phyloP scores from a whole-genome alignment of 2,329 filamentous ascomycete genomes.

The Lasiodiplodia sp. region DNA sequence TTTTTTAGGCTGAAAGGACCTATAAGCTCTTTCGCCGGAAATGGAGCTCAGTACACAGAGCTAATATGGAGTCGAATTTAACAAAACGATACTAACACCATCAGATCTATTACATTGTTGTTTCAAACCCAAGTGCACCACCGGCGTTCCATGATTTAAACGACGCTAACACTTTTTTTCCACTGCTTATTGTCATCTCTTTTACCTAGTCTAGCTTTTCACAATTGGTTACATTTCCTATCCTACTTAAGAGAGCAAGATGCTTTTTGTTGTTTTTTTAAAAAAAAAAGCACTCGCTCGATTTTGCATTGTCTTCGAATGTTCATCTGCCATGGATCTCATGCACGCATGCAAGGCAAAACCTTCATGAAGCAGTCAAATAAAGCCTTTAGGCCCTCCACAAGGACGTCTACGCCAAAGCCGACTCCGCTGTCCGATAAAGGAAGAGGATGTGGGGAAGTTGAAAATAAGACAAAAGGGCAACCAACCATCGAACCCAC shows the following conservation, averaged over 20 bases:
- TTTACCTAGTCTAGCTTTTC: not conserved
- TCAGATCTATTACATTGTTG: not conserved
- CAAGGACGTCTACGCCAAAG: constrained; percentile 5
- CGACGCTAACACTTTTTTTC: not conserved
- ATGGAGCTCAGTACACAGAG: no score
- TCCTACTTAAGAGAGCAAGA: not conserved
- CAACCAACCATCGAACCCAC: constrained; percentile 3
- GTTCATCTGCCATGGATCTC: not conserved
- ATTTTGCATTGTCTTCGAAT: not conserved
- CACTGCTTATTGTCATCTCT: not conserved
- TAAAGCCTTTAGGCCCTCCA: not conserved
- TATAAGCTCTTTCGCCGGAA: no score
- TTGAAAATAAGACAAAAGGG: not conserved
- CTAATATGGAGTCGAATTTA: no score
- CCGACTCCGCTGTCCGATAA: not conserved
- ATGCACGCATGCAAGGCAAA: not conserved
- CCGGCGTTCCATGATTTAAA: no score
- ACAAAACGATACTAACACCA: no score
- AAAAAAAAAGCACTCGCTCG: not conserved
- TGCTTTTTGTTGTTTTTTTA: no score
- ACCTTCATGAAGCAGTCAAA: not conserved
- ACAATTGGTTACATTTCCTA: constrained; percentile 12
- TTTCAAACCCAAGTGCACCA: not conserved
- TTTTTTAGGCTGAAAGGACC: no score
- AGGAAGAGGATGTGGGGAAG: not conserved